Percentiles rank a stretch among this genome's conserved stretches.
Conservation (phyloP, 208 protist genomes). For the Acanthamoeba lenticulata region DNA sequence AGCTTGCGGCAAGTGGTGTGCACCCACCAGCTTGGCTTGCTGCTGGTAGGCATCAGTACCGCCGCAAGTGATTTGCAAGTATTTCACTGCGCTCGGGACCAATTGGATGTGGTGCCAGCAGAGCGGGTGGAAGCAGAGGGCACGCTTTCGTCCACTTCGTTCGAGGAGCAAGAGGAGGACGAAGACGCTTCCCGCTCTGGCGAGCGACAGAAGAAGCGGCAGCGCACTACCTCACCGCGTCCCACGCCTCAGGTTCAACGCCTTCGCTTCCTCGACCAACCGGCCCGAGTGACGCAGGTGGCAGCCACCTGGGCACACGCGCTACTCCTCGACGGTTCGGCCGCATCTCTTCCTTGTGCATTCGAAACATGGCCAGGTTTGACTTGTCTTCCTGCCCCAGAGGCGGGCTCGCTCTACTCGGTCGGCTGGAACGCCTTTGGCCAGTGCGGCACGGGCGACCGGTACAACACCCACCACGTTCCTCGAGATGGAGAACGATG, state of each 20-base stretch:
- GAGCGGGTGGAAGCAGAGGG: too few relatives aligned
- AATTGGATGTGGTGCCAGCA: too few relatives aligned
- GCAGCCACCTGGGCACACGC: background rate
- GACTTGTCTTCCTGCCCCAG: too few relatives aligned
- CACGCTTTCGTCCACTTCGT: too few relatives aligned
- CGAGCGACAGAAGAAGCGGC: background rate
- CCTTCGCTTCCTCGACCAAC: background rate
- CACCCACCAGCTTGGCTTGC: background rate
- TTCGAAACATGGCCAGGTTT: background rate
- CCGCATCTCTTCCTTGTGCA: background rate
- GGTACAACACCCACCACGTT: too few relatives aligned
- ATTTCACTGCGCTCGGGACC: too few relatives aligned
- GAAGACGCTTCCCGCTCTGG: too few relatives aligned
- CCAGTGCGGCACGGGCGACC: background rate
- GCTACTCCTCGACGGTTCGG: background rate
- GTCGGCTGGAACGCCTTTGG: slow-evolving; percentile 14
- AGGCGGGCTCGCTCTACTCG: background rate
- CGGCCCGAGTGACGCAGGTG: background rate
- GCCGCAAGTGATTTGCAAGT: background rate
- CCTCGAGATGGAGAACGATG: too few relatives aligned
- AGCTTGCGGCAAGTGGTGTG: background rate
- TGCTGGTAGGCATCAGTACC: too few relatives aligned
- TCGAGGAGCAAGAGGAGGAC: too few relatives aligned
- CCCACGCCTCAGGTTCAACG: background rate
- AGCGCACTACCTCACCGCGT: too few relatives aligned